These are phyloP conservation scores for Starmerella davenportii DNA, from an alignment of 805 yeast species.

Conservation along the genomic window DNA sequence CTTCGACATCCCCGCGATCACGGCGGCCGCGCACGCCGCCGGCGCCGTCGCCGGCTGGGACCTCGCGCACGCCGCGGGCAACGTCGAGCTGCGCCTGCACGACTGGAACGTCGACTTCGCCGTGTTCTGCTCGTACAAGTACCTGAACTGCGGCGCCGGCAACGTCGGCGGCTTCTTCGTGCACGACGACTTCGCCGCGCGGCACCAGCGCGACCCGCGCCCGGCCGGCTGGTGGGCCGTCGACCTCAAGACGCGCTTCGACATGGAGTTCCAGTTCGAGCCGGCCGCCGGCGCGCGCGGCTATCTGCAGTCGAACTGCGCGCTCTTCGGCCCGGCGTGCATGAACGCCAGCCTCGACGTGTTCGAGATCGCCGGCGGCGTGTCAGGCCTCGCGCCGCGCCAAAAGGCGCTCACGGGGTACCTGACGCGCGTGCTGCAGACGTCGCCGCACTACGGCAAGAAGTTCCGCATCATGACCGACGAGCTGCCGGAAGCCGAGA, in stretches of 20 bases:
- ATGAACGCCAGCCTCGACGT: slow-evolving; percentile 47
- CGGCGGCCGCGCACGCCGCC: slow-evolving; percentile 39
- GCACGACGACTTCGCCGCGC: slow-evolving; percentile 28
- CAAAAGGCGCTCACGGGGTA: slow-evolving; percentile 40
- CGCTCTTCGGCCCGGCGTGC: slow-evolving; percentile 69
- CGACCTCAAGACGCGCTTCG: slow-evolving; percentile 46
- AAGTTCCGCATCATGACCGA: slow-evolving; percentile 63
- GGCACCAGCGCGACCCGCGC: slow-evolving; percentile 32
- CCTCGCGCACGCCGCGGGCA: slow-evolving; percentile 86
- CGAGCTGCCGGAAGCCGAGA: slow-evolving; percentile 26
- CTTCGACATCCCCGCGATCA: slow-evolving; percentile 59
- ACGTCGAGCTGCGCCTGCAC: slow-evolving; percentile 57
- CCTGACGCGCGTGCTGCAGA: slow-evolving; percentile 31
- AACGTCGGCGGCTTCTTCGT: slow-evolving; percentile 76
- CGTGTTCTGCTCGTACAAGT: slow-evolving; percentile 85
- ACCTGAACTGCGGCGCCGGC: slow-evolving; percentile 85
- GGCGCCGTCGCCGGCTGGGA: slow-evolving; percentile 66
- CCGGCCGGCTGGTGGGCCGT: slow-evolving; percentile 98
- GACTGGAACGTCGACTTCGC: slow-evolving; percentile 91
- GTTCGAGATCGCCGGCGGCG: slow-evolving; percentile 44
- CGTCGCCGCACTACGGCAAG: slow-evolving; percentile 31
- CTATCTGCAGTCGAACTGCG: slow-evolving; percentile 77
- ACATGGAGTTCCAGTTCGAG: slow-evolving; percentile 60
- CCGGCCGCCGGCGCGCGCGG: slow-evolving; percentile 80
- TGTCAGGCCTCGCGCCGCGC: slow-evolving; percentile 36